Conservation (phyloP, 2,329 filamentous ascomycete species). For the Alternaria dauci region DNA sequence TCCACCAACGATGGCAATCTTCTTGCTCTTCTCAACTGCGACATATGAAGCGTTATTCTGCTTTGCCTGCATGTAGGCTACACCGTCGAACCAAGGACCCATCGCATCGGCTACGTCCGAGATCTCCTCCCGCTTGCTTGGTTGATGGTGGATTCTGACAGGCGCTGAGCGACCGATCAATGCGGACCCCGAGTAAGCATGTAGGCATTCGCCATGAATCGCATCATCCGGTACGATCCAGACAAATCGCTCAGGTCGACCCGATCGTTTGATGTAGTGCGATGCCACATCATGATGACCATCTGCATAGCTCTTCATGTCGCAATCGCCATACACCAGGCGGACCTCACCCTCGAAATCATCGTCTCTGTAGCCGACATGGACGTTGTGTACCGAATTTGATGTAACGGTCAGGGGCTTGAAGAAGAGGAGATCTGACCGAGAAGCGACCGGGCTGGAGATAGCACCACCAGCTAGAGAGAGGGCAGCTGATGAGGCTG, state of each 20-base stretch:
- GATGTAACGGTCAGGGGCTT: conserved; percentile 47
- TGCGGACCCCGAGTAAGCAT: conserved; percentile 53
- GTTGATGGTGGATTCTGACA: conserved; percentile 49
- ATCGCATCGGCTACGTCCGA: conserved; percentile 62
- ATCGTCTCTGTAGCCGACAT: conserved; percentile 54
- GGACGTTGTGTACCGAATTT: conserved; percentile 60
- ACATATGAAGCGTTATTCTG: conserved; percentile 63
- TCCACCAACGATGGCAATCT: conserved; percentile 70
- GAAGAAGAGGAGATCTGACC: conserved; percentile 42
- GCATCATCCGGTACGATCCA: conserved; percentile 57
- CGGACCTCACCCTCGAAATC: conserved; percentile 55
- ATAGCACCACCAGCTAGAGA: conserved; percentile 35
- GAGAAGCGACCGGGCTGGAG: conserved; percentile 28
- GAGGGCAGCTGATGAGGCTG: conserved; percentile 37
- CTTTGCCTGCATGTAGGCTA: conserved; percentile 65
- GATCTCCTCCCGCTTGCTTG: conserved; percentile 50
- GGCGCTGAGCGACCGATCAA: conserved; percentile 56
- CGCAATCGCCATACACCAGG: conserved; percentile 58
- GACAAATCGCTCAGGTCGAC: conserved; percentile 57
- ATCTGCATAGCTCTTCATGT: conserved; percentile 45
- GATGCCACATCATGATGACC: conserved; percentile 57
- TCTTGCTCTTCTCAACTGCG: conserved; percentile 63
- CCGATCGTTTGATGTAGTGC: conserved; percentile 44
- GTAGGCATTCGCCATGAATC: conserved; percentile 53
- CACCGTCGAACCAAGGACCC: conserved; percentile 73